These are phyloP conservation scores for Rhodotorula sp. DNA, from an alignment of 1,284 basidiomycete species.

Conservation along the genomic window DNA sequence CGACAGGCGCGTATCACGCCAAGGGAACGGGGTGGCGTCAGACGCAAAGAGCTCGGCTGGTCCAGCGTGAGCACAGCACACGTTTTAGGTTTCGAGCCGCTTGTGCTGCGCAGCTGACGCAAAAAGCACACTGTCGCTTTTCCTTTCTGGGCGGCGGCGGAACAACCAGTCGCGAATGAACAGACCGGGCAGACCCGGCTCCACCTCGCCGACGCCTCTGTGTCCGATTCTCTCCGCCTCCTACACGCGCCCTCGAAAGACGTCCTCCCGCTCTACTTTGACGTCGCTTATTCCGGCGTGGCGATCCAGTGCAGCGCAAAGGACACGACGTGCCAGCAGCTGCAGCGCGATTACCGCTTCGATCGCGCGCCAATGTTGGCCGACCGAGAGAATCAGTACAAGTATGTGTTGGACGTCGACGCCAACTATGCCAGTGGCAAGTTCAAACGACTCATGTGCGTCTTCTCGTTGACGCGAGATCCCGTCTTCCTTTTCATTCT, in stretches of 20 bases:
- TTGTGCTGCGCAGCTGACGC: background rate
- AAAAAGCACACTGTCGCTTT: too few species aligned
- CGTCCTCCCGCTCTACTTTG: slow-evolving; percentile 28
- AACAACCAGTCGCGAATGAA: slow-evolving; percentile 14
- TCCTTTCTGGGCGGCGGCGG: background rate
- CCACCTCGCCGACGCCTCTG: slow-evolving; percentile 17
- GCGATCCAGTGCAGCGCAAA: slow-evolving; percentile 29
- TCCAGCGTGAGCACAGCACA: slow-evolving; percentile 15
- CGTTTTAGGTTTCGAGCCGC: background rate
- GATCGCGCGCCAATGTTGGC: background rate
- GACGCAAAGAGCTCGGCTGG: slow-evolving; percentile 28
- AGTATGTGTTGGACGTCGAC: slow-evolving; percentile 46
- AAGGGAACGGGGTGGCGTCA: slow-evolving; percentile 27
- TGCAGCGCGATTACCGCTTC: slow-evolving; percentile 23
- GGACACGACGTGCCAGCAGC: slow-evolving; percentile 24
- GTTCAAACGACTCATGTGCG: slow-evolving; percentile 39
- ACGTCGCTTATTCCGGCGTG: slow-evolving; percentile 28
- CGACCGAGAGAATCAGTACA: slow-evolving; percentile 41
- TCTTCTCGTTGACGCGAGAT: background rate
- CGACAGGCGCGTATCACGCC: slow-evolving; percentile 46
- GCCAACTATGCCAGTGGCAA: slow-evolving; percentile 42
- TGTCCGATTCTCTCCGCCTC: slow-evolving; percentile 22
- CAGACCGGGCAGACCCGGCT: slow-evolving; percentile 3
- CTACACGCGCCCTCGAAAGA: background rate
- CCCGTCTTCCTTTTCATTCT: slow-evolving; percentile 52